phyloP scores from a whole-genome alignment of 2,329 filamentous ascomycete genomes.

The Fusarium luffae region DNA sequence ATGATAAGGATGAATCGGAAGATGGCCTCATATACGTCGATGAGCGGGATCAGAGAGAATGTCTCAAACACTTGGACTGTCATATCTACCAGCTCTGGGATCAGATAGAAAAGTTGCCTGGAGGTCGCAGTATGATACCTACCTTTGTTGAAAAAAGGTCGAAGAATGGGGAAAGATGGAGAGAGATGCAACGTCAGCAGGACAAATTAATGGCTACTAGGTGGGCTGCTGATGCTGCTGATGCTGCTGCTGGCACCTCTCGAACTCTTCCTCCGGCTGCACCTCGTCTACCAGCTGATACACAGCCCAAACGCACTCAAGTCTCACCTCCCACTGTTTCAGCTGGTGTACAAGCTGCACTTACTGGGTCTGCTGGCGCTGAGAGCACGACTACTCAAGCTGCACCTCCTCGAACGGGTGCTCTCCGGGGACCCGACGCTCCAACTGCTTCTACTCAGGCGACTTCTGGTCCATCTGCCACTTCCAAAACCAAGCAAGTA shows the following conservation, averaged over 20 bases:
- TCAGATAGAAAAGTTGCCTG: neutral
- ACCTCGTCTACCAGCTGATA: neutral
- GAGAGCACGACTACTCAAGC: neutral
- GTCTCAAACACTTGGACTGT: constrained; percentile 39
- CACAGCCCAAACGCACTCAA: neutral
- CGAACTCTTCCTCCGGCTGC: neutral
- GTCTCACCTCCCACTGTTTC: neutral
- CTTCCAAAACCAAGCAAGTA: neutral
- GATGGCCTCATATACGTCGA: neutral
- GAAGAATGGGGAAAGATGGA: neutral
- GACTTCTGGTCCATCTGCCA: neutral
- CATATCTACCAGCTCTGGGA: constrained; percentile 39
- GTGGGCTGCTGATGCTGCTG: neutral
- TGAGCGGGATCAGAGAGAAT: neutral
- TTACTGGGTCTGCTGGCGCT: neutral
- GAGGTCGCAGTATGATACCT: neutral
- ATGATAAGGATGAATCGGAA: neutral
- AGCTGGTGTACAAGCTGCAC: neutral
- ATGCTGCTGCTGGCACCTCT: neutral
- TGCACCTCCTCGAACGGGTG: neutral
- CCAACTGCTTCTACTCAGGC: neutral
- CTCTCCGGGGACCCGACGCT: neutral
- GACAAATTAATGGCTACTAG: neutral
- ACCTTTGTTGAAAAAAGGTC: neutral
- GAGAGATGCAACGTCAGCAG: neutral